A percentile compares a stretch with the other conserved stretches of the same genome.
Evolutionary conservation across 148 eudicot genomes (phyloP).

Genomic region (Amaranthus palmeri): DNA sequence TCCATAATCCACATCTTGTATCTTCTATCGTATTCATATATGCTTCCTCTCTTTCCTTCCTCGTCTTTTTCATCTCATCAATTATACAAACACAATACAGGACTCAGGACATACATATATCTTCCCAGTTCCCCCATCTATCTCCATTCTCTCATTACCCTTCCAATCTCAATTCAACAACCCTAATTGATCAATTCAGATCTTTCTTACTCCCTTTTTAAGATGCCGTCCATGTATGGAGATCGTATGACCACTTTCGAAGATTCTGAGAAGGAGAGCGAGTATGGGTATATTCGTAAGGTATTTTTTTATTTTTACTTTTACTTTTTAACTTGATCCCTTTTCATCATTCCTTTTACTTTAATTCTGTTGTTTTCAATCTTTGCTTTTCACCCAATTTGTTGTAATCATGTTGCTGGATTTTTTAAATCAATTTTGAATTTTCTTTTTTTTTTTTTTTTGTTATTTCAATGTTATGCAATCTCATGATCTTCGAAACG

Average conservation of each 20-base stretch:
- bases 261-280: constrained; percentile 98
- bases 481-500: neutral
- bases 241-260: constrained; percentile 91
- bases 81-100: too few species aligned
- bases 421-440: neutral
- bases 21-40: too few species aligned
- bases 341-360: neutral
- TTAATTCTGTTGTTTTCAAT: neutral
- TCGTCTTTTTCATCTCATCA: neutral
- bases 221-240: constrained; percentile 82
- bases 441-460: neutral
- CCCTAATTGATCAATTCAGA: constrained; percentile 5
- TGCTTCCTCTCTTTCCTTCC: neutral
- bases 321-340: neutral
- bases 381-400: constrained; percentile 7
- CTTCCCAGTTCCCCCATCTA: too few species aligned
- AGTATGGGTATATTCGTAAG: constrained; percentile 97
- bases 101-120: too few species aligned
- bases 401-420: neutral
- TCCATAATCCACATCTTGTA: too few species aligned
- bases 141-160: neutral
- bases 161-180: constrained; percentile 13
- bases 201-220: constrained; percentile 5
- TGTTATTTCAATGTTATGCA: neutral
- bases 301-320: constrained; percentile 23